These are phyloP conservation scores for Westerdykella sp. DNA, from an alignment of 2,329 filamentous ascomycete species.

Conservation along the genomic window DNA sequence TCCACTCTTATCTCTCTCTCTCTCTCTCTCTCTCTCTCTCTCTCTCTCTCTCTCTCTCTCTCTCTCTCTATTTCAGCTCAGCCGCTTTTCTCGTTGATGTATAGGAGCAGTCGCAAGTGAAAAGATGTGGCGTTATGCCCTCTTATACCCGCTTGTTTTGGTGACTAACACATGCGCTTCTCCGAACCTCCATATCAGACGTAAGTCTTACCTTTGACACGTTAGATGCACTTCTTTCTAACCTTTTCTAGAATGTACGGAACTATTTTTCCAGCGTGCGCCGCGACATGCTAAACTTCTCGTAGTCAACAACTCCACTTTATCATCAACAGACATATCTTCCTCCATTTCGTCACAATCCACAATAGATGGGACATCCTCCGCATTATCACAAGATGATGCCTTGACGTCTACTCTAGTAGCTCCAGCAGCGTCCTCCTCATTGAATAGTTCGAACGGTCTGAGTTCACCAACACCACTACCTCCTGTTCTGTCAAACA, in stretches of 20 bases:
- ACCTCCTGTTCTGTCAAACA: neutral
- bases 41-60: too few species aligned
- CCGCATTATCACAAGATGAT: neutral
- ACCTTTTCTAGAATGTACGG: slow-evolving; percentile 16
- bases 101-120: slow-evolving; percentile 2
- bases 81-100: slow-evolving; percentile 14
- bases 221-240: neutral
- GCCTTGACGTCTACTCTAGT: neutral
- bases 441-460: neutral
- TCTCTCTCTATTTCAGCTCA: too few species aligned
- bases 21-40: too few species aligned
- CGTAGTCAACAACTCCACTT: slow-evolving; percentile 4
- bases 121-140: slow-evolving; percentile 19
- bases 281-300: neutral
- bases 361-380: neutral
- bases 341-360: slow-evolving; percentile 1
- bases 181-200: slow-evolving; percentile 6
- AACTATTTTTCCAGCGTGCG: neutral
- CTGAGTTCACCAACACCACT: slow-evolving; percentile 1
- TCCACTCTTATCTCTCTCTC: too few species aligned
- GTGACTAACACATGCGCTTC: slow-evolving; percentile 11
- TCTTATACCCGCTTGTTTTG: slow-evolving; percentile 14
- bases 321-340: neutral
- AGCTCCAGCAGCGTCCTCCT: slow-evolving; percentile 1
- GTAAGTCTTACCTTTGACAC: slow-evolving; percentile 11